Evolutionary conservation across 1,139 yeast species (phyloP), one percentile per base, ranked within the genome.

Genomic region (Ashbya aceris): DNA sequence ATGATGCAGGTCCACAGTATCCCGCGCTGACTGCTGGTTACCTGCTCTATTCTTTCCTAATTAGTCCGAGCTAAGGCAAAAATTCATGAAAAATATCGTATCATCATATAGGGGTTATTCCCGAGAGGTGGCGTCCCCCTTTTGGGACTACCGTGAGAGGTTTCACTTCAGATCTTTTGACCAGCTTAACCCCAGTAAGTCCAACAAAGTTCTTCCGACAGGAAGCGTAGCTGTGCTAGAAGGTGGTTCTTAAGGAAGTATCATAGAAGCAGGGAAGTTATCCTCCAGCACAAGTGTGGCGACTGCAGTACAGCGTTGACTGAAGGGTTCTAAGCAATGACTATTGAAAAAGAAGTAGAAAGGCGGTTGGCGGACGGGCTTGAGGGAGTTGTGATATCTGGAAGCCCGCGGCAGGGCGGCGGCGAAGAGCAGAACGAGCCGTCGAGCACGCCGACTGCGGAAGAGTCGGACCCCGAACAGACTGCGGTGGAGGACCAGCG

Each of bases 131-230:
- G 13, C 23, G 13, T 29, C 11, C 20, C 35, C 35, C 35, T 13
- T 11, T 32, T 12, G 35, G 8, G 35, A 32, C 35, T 32, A 14
- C 11, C n/a, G 17, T 12, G 35, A 11, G 20, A 10, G 17, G 35
- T 32, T 32, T 32, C 35, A 32, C 35, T 32, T 17, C 20, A 32
- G 17, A 32, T 32, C 35, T 32, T 32, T 13, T 32, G 35, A 29
- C 11, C 31, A 29, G 13, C 23, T 17, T 17, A 17, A 17, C 23
- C 23, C 23, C 23, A 17, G 23, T 17, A 17, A 17, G 23, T 17
- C 23, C 23, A 17, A 17, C 23, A 17, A 17, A 17, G 5, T 17
- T 17, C 23, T 17, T 17, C 23, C 6, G 23, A 6, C n/a, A 17
- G 23, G 23, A 17, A 17, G 23, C 23, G 23, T 17, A 17, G 23